Conservation (phyloP, 352 stramenopile genomes). For the Globisporangium paroecandrum region DNA sequence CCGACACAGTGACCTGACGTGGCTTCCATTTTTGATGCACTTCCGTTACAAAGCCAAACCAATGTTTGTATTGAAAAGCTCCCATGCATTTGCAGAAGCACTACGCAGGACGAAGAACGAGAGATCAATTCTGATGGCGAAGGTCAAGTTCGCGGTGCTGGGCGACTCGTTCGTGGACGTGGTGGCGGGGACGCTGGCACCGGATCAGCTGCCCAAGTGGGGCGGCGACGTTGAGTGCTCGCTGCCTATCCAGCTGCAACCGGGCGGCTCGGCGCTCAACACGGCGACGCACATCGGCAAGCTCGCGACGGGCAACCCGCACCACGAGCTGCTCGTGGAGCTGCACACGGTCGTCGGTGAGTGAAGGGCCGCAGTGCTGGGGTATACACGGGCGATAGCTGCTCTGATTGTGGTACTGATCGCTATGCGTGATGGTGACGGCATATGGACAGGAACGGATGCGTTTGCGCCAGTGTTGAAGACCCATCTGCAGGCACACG, state of each 20-base stretch:
- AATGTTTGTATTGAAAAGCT: background rate
- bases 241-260: conserved; percentile 67
- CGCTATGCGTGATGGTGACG: background rate
- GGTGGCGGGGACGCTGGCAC: conserved; percentile 60
- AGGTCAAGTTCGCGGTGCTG: conserved; percentile 53
- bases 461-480: conserved; percentile 43
- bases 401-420: background rate
- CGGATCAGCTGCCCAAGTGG: conserved; percentile 70
- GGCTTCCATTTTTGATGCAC: background rate
- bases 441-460: conserved; percentile 32
- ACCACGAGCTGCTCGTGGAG: conserved; percentile 35
- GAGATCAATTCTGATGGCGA: conserved; percentile 17
- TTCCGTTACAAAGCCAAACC: background rate
- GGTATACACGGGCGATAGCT: background rate
- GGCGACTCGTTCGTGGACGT: conserved; percentile 78
- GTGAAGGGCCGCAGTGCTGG: conserved; percentile 1
- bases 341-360: conserved; percentile 61
- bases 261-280: conserved; percentile 79
- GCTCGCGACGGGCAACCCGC: conserved; percentile 27
- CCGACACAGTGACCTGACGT: background rate
- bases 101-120: background rate
- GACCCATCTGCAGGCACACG: conserved; percentile 36
- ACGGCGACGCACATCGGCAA: conserved; percentile 77
- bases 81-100: background rate
- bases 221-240: conserved; percentile 71